phyloP scores from a whole-genome alignment of 2,329 filamentous ascomycete species.

The Lasiodiplodia hormozganensis region DNA sequence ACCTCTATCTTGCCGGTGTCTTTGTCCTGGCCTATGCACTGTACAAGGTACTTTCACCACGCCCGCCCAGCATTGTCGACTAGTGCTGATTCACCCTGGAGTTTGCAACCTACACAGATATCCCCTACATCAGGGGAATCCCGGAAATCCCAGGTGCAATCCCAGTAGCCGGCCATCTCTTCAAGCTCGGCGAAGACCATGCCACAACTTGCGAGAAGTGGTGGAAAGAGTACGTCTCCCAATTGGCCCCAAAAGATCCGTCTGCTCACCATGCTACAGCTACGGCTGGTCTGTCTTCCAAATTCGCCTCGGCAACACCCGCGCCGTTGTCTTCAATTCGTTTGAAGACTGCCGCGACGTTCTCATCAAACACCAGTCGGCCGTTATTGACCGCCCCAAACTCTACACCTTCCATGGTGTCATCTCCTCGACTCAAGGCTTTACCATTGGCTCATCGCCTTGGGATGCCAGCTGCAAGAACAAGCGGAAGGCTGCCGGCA shows the following conservation, averaged over 20 bases:
- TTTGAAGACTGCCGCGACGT: conserved; percentile 61
- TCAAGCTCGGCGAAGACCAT: conserved; percentile 61
- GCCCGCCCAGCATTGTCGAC: not conserved
- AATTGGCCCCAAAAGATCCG: not conserved
- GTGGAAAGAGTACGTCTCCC: conserved; percentile 50
- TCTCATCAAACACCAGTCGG: conserved; percentile 57
- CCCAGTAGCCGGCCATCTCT: conserved; percentile 59
- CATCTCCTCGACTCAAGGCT: conserved; percentile 60
- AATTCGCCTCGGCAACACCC: conserved; percentile 61
- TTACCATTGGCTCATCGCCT: conserved; percentile 62
- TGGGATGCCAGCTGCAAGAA: conserved; percentile 63
- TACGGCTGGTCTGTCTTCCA: conserved; percentile 59
- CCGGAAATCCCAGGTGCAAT: conserved; percentile 59
- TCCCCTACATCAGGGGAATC: conserved; percentile 57
- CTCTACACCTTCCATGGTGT: conserved; percentile 63
- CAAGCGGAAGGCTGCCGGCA: conserved; percentile 60
- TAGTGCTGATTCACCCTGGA: conserved; percentile 3
- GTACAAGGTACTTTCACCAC: conserved; percentile 1
- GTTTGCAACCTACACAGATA: conserved; percentile 50
- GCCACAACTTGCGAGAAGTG: conserved; percentile 59
- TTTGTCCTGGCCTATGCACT: conserved; percentile 4
- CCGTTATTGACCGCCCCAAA: conserved; percentile 58
- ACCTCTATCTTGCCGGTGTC: not conserved
- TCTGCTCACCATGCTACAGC: conserved; percentile 43
- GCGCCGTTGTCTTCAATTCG: conserved; percentile 61